Conservation (phyloP, 2,329 filamentous ascomycete species). For the Periconia digitata region DNA sequence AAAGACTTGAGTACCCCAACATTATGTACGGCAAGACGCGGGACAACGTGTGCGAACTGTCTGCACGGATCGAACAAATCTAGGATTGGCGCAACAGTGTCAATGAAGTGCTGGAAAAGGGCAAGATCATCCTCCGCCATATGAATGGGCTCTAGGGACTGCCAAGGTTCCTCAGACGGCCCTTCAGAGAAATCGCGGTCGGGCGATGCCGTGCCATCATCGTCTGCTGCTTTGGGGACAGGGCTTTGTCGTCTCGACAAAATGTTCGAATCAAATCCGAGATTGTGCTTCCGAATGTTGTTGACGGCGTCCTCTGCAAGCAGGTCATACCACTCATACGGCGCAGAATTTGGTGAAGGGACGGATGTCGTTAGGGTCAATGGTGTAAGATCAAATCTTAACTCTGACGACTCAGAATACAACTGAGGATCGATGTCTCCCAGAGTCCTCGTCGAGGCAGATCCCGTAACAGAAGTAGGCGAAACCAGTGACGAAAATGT, state of each 20-base stretch:
- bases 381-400: conserved; percentile 33
- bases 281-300: conserved; percentile 38
- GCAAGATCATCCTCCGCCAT: conserved; percentile 41
- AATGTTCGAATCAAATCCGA: conserved; percentile 31
- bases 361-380: conserved; percentile 34
- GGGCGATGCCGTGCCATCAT: conserved; percentile 17
- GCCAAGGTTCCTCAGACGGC: conserved; percentile 28
- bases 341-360: conserved; percentile 47
- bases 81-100: conserved; percentile 42
- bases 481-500: conserved; percentile 17
- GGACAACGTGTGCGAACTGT: conserved; percentile 40
- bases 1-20: conserved; percentile 60
- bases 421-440: conserved; percentile 22
- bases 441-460: conserved; percentile 18
- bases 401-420: conserved; percentile 30
- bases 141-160: conserved; percentile 20
- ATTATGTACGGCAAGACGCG: conserved; percentile 51
- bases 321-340: conserved; percentile 53
- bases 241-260: conserved; percentile 30
- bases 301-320: conserved; percentile 49
- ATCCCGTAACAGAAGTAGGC: conserved; percentile 8
- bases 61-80: conserved; percentile 49
- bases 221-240: conserved; percentile 15
- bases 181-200: conserved; percentile 4
- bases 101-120: conserved; percentile 45